phyloP scores from a whole-genome alignment of 208 protist species.

The Angomonas ambiguus region DNA sequence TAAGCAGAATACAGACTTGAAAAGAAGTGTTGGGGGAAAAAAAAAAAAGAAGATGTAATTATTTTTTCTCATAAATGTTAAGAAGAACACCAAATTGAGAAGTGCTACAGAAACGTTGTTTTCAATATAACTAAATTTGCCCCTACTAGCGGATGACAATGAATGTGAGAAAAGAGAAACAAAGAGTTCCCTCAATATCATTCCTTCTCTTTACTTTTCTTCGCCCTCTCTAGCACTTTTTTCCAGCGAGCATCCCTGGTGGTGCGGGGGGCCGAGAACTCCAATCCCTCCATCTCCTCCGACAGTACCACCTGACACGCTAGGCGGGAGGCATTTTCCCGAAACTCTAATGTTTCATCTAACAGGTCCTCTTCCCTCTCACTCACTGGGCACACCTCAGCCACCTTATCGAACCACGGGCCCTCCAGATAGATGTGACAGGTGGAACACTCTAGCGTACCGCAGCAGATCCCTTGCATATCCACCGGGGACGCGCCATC shows the following conservation, averaged over 20 bases:
- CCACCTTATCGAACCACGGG: slow-evolving; percentile 31
- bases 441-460: slow-evolving; percentile 90
- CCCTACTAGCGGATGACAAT: too few species aligned
- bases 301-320: slow-evolving; percentile 52
- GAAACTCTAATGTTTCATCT: slow-evolving; percentile 28
- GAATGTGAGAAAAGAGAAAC: neutral
- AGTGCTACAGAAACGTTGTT: too few species aligned
- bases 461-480: slow-evolving; percentile 84
- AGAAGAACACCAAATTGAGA: too few species aligned
- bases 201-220: neutral
- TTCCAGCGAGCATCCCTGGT: slow-evolving; percentile 19
- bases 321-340: slow-evolving; percentile 36
- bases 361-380: slow-evolving; percentile 76
- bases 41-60: too few species aligned
- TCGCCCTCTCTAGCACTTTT: slow-evolving; percentile 6
- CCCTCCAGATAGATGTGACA: slow-evolving; percentile 88
- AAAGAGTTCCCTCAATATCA: neutral
- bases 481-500: slow-evolving; percentile 32
- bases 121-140: too few species aligned
- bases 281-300: slow-evolving; percentile 32
- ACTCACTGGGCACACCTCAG: slow-evolving; percentile 39
- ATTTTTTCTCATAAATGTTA: too few species aligned
- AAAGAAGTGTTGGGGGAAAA: neutral
- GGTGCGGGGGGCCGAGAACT: slow-evolving; percentile 16
- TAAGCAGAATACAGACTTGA: neutral